Evolutionary conservation across 2,329 filamentous ascomycete genomes (phyloP), one percentile per base, ranked within the genome.

Genomic region (Hymenoscyphus occultus): DNA sequence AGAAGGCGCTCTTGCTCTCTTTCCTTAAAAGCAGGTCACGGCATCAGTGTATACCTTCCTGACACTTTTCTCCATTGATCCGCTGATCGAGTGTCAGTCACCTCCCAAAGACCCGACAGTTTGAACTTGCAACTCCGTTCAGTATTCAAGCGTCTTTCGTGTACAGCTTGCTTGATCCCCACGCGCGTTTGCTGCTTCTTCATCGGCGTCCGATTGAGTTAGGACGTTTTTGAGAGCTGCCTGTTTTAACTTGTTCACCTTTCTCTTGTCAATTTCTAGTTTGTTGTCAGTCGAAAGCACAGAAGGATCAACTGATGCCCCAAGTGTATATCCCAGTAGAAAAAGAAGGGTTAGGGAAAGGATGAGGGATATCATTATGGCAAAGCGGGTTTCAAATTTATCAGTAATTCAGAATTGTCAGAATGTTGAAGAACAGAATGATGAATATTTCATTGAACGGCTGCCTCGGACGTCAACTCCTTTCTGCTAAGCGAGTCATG

Each of bases 1-100:
- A 40, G 74, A 69, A 14, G 70, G 72, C 5, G 61, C 58, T 45
- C 32, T 62, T n/a, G 74, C 71, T 9, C 69, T 70, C 39, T 71
- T 71, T 12, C 65, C 66, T 61, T 72, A 70, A 16, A 78, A 54
- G 63, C 76, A 78, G 35, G 75, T 72, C 67, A 78, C 73, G 14
- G 77, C 77, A 60, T 73, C 67, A 54, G 74, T 76, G 67, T 76
- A 78, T n/a, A 62, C 64, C 40, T 64, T 68, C 1, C 67, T 51
- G 12, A 58, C 61, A 3, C 32, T 22, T 16, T 57, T 58, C 5
- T 22, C n/a, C 61, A 62, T 62, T 28, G 51, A 57, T 2, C 51
- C 61, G 28, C 61, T 62, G 13, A 3, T 5, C 13, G 2, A 54
- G 5, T 12, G 12, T 62, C 16, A 56, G 60, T 39, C 39, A 22